Base-by-base conservation (phyloP, 2,329 filamentous ascomycete genomes). In the Hypoxylon sp. region DNA sequence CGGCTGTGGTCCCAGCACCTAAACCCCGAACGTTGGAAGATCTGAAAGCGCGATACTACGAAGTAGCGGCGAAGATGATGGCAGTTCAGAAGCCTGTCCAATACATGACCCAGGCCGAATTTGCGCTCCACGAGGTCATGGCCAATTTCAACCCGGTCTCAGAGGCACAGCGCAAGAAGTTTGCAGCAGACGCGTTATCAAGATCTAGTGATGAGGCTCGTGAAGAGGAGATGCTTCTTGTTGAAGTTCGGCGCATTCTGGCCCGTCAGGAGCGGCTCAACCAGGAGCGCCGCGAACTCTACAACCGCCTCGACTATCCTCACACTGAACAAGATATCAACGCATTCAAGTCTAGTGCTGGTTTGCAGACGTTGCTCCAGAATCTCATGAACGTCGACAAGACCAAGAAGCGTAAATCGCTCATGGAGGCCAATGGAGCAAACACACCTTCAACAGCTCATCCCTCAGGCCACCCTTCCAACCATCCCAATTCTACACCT, bases 221-320 rank as follows among this genome's bases (percentile, higher is more conserved):
- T 68, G 96, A 99, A 79, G 96, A 99, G 80, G 92, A 97, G 74
- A 91, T 93, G 34, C 83, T 99, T 2, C 86, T 99, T 17, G 87
- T 95, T 64, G 96, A 99, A 77, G 88, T 99, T 60, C 94, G 97
- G 76, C 91, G 96, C 65, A 98, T 99, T 72, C 88, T 97, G 75
- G 90, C 92, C 69, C 90, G 94, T 66, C 93, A 94, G 70, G 92
- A 96, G 72, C 90, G 89, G 63, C 91, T 98, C 76, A 93, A 97
- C 77, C 90, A 93, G 72, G 94, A 98, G 77, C 91, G 96, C 60
- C 89, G 91, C 72, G 94, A 97, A 78, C 87, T 97, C 48, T 97
- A 95, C 81, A 88, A 89, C 69, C 89, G 95, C 57, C 89, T 99
- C 10, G 95, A 98, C 76, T 93, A 93, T 69, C 94, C 94, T 0